Base-by-base conservation (phyloP, 225 moss, liverwort and hornwort genomes). In the Polytrichum commune region DNA sequence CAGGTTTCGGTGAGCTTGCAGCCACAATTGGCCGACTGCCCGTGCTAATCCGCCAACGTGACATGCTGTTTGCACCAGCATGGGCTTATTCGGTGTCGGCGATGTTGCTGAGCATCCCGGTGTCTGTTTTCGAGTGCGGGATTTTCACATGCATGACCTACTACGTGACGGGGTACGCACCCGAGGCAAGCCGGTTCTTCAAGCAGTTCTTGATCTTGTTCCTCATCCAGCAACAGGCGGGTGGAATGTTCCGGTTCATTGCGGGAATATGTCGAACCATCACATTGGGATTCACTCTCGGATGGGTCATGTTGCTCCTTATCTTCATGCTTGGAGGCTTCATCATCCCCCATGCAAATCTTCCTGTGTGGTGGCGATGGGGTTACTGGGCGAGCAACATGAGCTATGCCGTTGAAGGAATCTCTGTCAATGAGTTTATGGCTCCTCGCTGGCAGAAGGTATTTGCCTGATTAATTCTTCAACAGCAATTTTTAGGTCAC, bases 311-410 rank as follows among this genome's bases (percentile, higher is more conserved):
- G n/a, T 63, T 96, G 54, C 74, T 89, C 7, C 8, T 85, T 2
- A 3, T 92, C 69, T 81, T 93, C 27, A 77, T 86, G 67, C 71
- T 92, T 6, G 92, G 92, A 24, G 96, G 96, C 0, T 96, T 87
- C 72, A 76, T 96, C 27, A 73, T 96, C 46, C 88, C 88, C 1
- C 88, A 83, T 35, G 80, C 80, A 0, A 1, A 38, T 22, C 71
- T 92, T 27, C 82, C 77, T 18, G 70, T 72, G 22, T 96, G 90
- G 90, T 93, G 93, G 92, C 85, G 89, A n/a, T 96, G 93, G 96
- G 93, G 74, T 2, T 96, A 92, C 70, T 96, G 90, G 87, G 0
- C 75, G 13, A 78, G 81, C 24, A 94, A 94, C 23, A 54, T 92
- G 46, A 71, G 84, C 24, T 93, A 92, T 56, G 56, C 82, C 20